phyloP scores from a whole-genome alignment of 352 stramenopile species.

The Globisporangium canariense region DNA sequence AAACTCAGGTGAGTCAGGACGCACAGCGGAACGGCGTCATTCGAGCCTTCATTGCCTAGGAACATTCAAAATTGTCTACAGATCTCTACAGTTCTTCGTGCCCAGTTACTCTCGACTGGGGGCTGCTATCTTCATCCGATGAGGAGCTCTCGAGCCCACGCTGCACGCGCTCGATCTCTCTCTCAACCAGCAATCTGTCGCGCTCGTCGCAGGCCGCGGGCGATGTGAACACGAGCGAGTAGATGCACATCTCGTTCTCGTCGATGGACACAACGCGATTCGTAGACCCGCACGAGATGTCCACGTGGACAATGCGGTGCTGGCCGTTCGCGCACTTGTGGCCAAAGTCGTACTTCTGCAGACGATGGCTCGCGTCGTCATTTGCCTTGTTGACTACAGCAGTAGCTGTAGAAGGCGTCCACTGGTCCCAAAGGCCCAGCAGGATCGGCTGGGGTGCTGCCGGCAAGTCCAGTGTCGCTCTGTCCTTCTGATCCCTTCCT shows the following conservation, averaged over 20 bases:
- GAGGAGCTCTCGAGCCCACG: not conserved
- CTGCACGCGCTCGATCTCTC: conserved; percentile 13
- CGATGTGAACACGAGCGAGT: conserved; percentile 81
- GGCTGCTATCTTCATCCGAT: not conserved
- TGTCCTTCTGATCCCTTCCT: conserved; percentile 7
- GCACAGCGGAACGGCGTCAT: conserved; percentile 8
- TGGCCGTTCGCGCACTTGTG: conserved; percentile 86
- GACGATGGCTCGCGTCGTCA: conserved; percentile 12
- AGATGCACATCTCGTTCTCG: conserved; percentile 90
- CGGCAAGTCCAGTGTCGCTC: conserved; percentile 21
- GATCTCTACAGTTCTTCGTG: conserved; percentile 20
- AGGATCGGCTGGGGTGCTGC: conserved; percentile 30
- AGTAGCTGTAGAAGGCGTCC: conserved; percentile 19
- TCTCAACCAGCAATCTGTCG: conserved; percentile 17
- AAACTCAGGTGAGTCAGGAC: conserved; percentile 10
- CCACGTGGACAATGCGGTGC: conserved; percentile 61
- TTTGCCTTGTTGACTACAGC: conserved; percentile 21
- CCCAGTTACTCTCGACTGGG: not conserved
- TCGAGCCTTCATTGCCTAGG: conserved; percentile 14
- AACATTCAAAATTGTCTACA: not conserved
- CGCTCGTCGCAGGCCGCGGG: conserved; percentile 43
- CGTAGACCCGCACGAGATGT: conserved; percentile 67
- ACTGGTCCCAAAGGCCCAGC: conserved; percentile 69
- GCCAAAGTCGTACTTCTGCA: conserved; percentile 73
- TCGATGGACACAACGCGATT: conserved; percentile 84